Conservation (phyloP, 1,139 yeast genomes). For the Candida glucosophila region DNA sequence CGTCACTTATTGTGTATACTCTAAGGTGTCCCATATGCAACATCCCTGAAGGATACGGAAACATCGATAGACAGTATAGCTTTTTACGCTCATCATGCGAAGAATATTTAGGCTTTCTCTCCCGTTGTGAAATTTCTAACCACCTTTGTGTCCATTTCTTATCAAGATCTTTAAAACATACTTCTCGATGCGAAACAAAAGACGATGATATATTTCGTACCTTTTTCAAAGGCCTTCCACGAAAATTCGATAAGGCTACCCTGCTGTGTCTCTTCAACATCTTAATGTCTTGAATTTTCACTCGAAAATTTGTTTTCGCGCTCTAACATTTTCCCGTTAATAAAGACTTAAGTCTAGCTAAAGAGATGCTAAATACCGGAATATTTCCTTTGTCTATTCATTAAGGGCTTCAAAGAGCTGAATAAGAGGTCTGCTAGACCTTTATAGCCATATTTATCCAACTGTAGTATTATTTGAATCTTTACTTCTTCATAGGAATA, state of each 20-base stretch:
- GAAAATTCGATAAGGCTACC: no score
- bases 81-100: conserved; percentile 14
- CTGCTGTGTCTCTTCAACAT: no score
- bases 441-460: conserved; percentile 28
- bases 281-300: no score
- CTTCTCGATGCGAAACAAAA: no score
- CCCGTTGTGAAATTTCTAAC: conserved; percentile 29
- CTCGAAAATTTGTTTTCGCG: no score
- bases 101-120: conserved; percentile 38
- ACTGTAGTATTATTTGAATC: conserved; percentile 22
- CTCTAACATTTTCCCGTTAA: no score
- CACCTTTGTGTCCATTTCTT: conserved; percentile 47
- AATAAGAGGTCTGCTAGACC: conserved; percentile 40
- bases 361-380: no score
- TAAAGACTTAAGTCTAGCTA: no score
- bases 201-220: no score
- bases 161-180: conserved; percentile 20
- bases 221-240: no score
- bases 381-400: conserved; percentile 9
- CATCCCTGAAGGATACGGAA: conserved; percentile 92
- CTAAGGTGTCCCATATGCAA: conserved; percentile 91
- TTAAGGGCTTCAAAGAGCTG: conserved; percentile 36
- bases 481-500: conserved; percentile 29
- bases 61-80: conserved; percentile 75
- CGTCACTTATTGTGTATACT: conserved; percentile 87